Conservation (phyloP, 345 rosid genomes). For the Dovyalis caffra region DNA sequence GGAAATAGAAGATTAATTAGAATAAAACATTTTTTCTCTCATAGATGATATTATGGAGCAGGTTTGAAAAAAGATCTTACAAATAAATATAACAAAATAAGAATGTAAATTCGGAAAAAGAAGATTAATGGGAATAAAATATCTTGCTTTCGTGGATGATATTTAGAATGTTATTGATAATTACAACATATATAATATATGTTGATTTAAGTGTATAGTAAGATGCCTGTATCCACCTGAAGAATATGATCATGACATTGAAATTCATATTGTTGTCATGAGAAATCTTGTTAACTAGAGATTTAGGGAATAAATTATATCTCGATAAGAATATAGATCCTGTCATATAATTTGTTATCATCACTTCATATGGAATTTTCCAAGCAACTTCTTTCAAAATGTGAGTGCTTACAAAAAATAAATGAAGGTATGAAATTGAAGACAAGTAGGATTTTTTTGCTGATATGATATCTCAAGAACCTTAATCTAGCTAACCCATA, state of each 20-base stretch:
- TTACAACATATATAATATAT: no score
- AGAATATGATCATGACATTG: not conserved
- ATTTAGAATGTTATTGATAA: no score
- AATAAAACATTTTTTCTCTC: no score
- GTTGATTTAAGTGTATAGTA: not conserved
- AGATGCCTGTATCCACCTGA: not conserved
- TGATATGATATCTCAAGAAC: not conserved
- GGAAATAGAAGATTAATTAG: no score
- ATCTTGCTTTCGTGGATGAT: no score
- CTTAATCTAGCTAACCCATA: no score
- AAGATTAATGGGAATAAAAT: no score
- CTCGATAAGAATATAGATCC: not conserved
- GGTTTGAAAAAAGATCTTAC: no score
- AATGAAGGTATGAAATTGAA: not conserved
- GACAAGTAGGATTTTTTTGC: not conserved
- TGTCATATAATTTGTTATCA: not conserved
- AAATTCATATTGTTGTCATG: not conserved
- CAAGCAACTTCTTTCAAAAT: no score
- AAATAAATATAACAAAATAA: no score
- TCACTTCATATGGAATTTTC: not conserved
- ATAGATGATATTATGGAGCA: no score
- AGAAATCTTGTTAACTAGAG: not conserved
- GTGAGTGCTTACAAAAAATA: not conserved
- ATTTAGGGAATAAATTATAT: not conserved
- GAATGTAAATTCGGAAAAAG: no score